A percentile compares a stretch with the other conserved stretches of the same genome.
Conservation (phyloP, 805 yeast species). For the Pichia eremophila region DNA sequence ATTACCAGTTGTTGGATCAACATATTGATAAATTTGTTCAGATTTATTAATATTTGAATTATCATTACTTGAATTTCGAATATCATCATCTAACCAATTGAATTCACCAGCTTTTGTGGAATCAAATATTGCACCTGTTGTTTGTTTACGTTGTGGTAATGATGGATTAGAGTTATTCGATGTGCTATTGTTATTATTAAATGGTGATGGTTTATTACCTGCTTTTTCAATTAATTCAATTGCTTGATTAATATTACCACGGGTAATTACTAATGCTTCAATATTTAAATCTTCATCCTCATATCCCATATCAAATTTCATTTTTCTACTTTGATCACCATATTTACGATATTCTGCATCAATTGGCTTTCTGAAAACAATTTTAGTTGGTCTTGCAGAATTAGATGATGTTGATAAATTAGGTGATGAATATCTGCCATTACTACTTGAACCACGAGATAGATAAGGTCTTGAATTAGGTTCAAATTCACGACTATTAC, state of each 20-base stretch:
- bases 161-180: conserved; percentile 34
- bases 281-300: conserved; percentile 44
- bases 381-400: conserved; percentile 13
- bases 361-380: conserved; percentile 45
- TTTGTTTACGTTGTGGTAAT: conserved; percentile 32
- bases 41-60: conserved; percentile 15
- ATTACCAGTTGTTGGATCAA: conserved; percentile 65
- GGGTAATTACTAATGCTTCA: conserved; percentile 52
- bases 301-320: conserved; percentile 47
- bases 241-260: conserved; percentile 54
- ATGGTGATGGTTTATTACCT: conserved; percentile 7
- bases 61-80: conserved; percentile 14
- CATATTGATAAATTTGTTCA: conserved; percentile 51
- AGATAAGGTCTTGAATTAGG: not conserved
- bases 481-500: not conserved
- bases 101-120: conserved; percentile 26
- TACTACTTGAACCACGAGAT: not conserved
- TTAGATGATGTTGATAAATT: conserved; percentile 3
- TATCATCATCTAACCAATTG: conserved; percentile 26
- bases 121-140: conserved; percentile 22
- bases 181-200: not conserved
- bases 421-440: conserved; percentile 1
- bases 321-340: conserved; percentile 36
- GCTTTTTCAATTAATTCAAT: conserved; percentile 44
- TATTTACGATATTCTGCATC: conserved; percentile 45